These are phyloP conservation scores for Ilex paraguariensis DNA, from an alignment of 305 asterid genomes.

Conservation along the genomic window DNA sequence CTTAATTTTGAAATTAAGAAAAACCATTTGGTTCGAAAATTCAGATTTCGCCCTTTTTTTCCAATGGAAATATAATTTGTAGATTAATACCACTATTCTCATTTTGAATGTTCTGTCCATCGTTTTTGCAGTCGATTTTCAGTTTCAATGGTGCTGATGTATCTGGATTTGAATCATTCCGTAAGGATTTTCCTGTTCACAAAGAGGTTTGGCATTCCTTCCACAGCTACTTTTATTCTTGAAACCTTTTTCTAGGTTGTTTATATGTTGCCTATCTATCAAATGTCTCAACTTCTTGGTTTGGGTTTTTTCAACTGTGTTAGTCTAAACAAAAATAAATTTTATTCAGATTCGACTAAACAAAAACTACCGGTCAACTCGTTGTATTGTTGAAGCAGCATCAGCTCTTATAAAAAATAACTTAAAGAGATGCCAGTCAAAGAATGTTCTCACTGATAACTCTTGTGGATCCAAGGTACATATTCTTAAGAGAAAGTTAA, in stretches of 20 bases:
- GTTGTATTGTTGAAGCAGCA: slow-evolving; percentile 95
- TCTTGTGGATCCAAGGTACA: slow-evolving; percentile 87
- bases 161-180: slow-evolving; percentile 88
- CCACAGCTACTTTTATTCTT: background rate
- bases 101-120: slow-evolving; percentile 13
- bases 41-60: too few relatives aligned
- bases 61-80: too few relatives aligned
- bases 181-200: slow-evolving; percentile 77
- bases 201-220: slow-evolving; percentile 63
- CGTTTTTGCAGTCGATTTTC: slow-evolving; percentile 73
- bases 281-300: slow-evolving; percentile 7
- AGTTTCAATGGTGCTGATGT: slow-evolving; percentile 95
- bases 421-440: slow-evolving; percentile 57
- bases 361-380: slow-evolving; percentile 87
- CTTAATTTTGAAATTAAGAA: background rate
- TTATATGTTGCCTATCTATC: background rate
- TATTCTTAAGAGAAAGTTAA: background rate
- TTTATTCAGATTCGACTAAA: slow-evolving; percentile 70
- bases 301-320: slow-evolving; percentile 3
- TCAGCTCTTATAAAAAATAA: slow-evolving; percentile 80
- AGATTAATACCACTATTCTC: background rate
- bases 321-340: slow-evolving; percentile 3
- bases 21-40: background rate
- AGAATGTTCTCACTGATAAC: slow-evolving; percentile 73
- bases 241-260: background rate